Percentiles rank a stretch among this genome's conserved stretches.
Evolutionary conservation across 2,329 filamentous ascomycete genomes (phyloP).

Genomic region (Colletotrichum shisoi): DNA sequence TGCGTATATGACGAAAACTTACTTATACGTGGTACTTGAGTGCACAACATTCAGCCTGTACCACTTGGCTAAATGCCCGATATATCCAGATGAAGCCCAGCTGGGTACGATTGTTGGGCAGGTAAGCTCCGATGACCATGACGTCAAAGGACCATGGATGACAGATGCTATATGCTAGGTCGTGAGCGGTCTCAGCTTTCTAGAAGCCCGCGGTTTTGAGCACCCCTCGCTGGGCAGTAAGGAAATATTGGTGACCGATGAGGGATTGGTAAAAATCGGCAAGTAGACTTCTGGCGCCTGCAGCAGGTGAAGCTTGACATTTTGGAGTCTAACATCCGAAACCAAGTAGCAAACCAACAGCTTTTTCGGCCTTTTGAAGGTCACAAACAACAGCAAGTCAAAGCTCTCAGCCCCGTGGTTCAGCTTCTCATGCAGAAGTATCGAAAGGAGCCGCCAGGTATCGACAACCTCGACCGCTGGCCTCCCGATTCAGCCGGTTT

Average conservation of each 20-base stretch:
- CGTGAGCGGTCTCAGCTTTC: conserved; percentile 1
- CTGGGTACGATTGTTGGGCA: not conserved
- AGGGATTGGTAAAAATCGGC: not conserved
- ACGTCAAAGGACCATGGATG: not conserved
- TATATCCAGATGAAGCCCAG: not conserved
- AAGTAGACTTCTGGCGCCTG: not conserved
- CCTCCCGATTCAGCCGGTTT: not conserved
- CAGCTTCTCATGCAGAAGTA: too few species aligned
- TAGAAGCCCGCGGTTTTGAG: conserved; percentile 6
- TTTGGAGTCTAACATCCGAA: not conserved
- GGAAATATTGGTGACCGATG: not conserved
- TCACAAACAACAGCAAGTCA: not conserved
- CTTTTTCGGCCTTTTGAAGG: not conserved
- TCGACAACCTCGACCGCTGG: too few species aligned
- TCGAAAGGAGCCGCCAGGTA: too few species aligned
- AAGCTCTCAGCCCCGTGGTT: not conserved
- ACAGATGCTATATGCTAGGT: not conserved
- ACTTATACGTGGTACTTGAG: not conserved
- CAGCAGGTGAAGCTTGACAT: not conserved
- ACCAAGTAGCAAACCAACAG: not conserved
- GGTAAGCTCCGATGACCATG: not conserved
- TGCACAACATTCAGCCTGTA: not conserved
- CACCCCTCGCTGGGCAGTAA: not conserved
- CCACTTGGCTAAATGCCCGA: not conserved
- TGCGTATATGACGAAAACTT: not conserved